These are phyloP conservation scores for Fusarium sp. DNA, from an alignment of 2,329 filamentous ascomycete genomes.

Conservation along the genomic window DNA sequence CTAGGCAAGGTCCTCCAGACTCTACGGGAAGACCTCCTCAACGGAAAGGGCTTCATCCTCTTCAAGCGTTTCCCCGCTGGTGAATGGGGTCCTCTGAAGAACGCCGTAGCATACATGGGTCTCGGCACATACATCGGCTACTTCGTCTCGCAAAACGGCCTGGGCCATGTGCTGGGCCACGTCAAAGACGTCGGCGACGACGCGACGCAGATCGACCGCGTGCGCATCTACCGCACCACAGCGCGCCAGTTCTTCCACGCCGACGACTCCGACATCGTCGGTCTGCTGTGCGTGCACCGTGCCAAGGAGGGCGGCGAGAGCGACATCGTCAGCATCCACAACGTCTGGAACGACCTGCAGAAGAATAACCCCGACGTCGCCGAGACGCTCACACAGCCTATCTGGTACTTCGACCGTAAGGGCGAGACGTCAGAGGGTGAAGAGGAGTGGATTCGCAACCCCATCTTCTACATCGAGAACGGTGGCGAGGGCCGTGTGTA, in stretches of 20 bases:
- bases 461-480: conserved; percentile 82
- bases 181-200: conserved; percentile 92
- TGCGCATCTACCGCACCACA: conserved; percentile 91
- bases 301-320: conserved; percentile 86
- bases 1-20: conserved; percentile 54
- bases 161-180: conserved; percentile 87
- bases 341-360: conserved; percentile 86
- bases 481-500: conserved; percentile 65
- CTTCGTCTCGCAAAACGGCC: conserved; percentile 87
- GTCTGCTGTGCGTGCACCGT: conserved; percentile 83
- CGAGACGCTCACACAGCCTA: conserved; percentile 78
- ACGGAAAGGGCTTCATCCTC: conserved; percentile 90
- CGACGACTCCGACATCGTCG: conserved; percentile 86
- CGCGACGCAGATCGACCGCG: conserved; percentile 82
- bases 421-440: conserved; percentile 82
- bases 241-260: conserved; percentile 71
- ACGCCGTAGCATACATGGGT: conserved; percentile 90
- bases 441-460: conserved; percentile 78
- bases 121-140: conserved; percentile 88
- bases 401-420: conserved; percentile 95
- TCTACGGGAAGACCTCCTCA: conserved; percentile 65
- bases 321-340: conserved; percentile 82
- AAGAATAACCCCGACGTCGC: conserved; percentile 82
- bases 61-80: conserved; percentile 87
- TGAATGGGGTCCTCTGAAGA: conserved; percentile 83